Percentiles rank a stretch among this genome's conserved stretches.
These are phyloP conservation scores for Graphium sp. DNA, from an alignment of 2,329 filamentous ascomycete species.

Conservation along the genomic window DNA sequence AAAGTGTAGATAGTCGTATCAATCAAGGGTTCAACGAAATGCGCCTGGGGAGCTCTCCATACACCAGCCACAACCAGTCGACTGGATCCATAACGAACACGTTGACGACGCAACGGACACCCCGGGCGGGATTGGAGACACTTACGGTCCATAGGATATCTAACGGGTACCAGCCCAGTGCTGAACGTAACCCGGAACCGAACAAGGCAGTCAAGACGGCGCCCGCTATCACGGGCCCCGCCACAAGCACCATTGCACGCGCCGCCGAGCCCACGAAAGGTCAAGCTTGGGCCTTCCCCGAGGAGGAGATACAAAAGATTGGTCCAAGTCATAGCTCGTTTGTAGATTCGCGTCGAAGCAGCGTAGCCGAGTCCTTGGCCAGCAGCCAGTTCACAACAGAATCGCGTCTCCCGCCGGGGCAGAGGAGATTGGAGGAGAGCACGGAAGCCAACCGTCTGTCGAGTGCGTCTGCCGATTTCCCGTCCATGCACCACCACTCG, in stretches of 20 bases:
- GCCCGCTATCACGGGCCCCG: conserved; percentile 60
- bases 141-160: conserved; percentile 42
- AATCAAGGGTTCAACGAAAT: conserved; percentile 56
- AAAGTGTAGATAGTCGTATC: conserved; percentile 67
- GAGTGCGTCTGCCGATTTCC: conserved; percentile 34
- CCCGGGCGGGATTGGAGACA: conserved; percentile 31
- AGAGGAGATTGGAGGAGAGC: conserved; percentile 53
- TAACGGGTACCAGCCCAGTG: conserved; percentile 45
- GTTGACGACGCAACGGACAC: conserved; percentile 49
- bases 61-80: conserved; percentile 61
- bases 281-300: conserved; percentile 71
- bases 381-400: conserved; percentile 67
- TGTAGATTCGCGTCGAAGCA: conserved; percentile 54
- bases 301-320: conserved; percentile 44
- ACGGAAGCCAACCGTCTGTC: conserved; percentile 29
- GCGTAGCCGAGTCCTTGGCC: conserved; percentile 59
- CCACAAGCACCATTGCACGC: conserved; percentile 43
- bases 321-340: conserved; percentile 26
- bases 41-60: conserved; percentile 52
- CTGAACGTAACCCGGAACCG: conserved; percentile 37
- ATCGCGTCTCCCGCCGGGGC: conserved; percentile 53
- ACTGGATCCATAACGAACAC: conserved; percentile 59
- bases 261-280: conserved; percentile 69
- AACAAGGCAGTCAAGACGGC: conserved; percentile 44
- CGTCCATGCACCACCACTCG: conserved; percentile 52